These are phyloP conservation scores for Kalmusia sp. DNA, from an alignment of 2,329 filamentous ascomycete species.

Conservation along the genomic window DNA sequence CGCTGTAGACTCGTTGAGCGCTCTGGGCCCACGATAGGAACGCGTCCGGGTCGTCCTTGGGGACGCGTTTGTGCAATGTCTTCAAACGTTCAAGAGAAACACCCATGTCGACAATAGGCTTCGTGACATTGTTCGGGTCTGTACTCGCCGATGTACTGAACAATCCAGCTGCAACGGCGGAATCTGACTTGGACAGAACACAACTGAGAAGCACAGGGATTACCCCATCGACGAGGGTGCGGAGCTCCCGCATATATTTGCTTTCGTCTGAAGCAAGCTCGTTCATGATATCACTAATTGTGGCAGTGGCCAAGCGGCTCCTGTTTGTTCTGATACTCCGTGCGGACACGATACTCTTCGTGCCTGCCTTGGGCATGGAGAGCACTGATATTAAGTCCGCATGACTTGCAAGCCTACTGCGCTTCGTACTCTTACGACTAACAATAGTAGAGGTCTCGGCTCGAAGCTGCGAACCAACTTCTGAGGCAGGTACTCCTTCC, in stretches of 20 bases:
- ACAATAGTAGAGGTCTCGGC: conserved; percentile 45
- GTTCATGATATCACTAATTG: conserved; percentile 75
- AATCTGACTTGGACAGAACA: conserved; percentile 75
- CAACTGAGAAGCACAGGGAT: conserved; percentile 90
- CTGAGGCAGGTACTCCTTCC: conserved; percentile 34
- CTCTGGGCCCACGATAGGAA: conserved; percentile 83
- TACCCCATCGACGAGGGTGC: conserved; percentile 92
- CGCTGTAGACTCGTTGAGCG: conserved; percentile 78
- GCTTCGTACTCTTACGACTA: conserved; percentile 57
- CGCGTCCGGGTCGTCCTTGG: conserved; percentile 72
- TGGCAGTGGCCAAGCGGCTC: conserved; percentile 71
- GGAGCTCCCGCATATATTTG: conserved; percentile 88
- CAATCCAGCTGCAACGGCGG: conserved; percentile 68
- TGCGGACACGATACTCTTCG: conserved; percentile 75
- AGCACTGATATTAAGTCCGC: conserved; percentile 93
- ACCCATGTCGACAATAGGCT: conserved; percentile 94
- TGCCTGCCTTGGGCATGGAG: conserved; percentile 71
- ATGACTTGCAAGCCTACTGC: conserved; percentile 82
- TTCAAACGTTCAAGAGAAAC: conserved; percentile 85
- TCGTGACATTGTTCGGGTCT: conserved; percentile 69
- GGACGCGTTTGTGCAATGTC: conserved; percentile 79
- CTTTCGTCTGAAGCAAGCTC: conserved; percentile 85
- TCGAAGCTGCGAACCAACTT: conserved; percentile 36
- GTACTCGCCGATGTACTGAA: conserved; percentile 68
- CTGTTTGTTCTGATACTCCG: conserved; percentile 79